A percentile compares a stretch with the other conserved stretches of the same genome.
phyloP scores from a whole-genome alignment of 768 basidiomycete species.

The Termitomyces sp. region DNA sequence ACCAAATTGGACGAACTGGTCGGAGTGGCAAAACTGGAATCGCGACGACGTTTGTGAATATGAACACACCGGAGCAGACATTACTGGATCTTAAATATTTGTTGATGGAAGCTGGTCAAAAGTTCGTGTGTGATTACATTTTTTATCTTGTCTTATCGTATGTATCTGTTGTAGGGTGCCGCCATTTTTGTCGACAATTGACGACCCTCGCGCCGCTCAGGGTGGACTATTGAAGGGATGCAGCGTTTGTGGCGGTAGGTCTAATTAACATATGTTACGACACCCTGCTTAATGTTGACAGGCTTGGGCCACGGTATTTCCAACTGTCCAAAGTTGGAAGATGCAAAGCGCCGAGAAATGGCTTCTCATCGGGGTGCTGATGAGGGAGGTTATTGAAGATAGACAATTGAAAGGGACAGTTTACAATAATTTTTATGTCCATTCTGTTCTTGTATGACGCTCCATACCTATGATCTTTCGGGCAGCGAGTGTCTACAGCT shows the following conservation, averaged over 20 bases:
- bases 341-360: slow-evolving; percentile 86
- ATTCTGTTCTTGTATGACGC: no score
- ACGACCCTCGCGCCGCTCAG: slow-evolving; percentile 83
- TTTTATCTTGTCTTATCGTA: slow-evolving; percentile 6
- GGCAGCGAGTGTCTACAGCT: no score
- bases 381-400: slow-evolving; percentile 40
- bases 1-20: slow-evolving; percentile 98
- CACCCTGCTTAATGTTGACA: slow-evolving; percentile 21
- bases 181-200: slow-evolving; percentile 84
- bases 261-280: neutral
- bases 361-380: slow-evolving; percentile 79
- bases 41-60: slow-evolving; percentile 98
- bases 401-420: neutral
- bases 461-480: no score
- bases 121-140: slow-evolving; percentile 46
- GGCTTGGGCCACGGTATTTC: slow-evolving; percentile 92
- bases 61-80: slow-evolving; percentile 96
- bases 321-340: slow-evolving; percentile 96
- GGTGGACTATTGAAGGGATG: slow-evolving; percentile 83
- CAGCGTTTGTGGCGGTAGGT: slow-evolving; percentile 89
- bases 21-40: slow-evolving; percentile 98
- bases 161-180: slow-evolving; percentile 65
- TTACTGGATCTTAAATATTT: slow-evolving; percentile 95
- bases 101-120: slow-evolving; percentile 95
- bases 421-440: no score